Evolutionary conservation across 306 rosid genomes (phyloP).

Genomic region (Crotalaria pallida): DNA sequence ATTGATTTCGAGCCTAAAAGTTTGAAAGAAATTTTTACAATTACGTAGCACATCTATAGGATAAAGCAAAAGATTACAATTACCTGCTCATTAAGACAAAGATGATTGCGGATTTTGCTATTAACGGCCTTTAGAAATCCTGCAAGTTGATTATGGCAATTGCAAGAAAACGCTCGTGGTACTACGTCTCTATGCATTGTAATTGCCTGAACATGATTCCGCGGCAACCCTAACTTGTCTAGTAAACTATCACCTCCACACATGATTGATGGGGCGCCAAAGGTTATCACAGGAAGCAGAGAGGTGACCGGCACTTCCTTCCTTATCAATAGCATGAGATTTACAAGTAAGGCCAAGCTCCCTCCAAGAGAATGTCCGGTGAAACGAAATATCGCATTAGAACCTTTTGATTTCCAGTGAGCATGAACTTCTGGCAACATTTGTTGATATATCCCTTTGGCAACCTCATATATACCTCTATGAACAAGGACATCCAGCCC

Average conservation of each 20-base stretch:
- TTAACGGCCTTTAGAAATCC: slow-evolving; percentile 65
- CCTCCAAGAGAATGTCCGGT: slow-evolving; percentile 90
- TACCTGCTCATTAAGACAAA: slow-evolving; percentile 70
- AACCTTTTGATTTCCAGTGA: slow-evolving; percentile 47
- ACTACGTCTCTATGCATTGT: slow-evolving; percentile 76
- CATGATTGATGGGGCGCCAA: slow-evolving; percentile 72
- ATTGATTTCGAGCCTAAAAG: background rate
- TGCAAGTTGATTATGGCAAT: slow-evolving; percentile 58
- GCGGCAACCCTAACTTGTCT: slow-evolving; percentile 55
- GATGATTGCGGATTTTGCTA: slow-evolving; percentile 59
- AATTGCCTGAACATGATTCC: slow-evolving; percentile 56
- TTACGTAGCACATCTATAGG: background rate
- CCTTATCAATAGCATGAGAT: slow-evolving; percentile 69
- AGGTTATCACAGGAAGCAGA: slow-evolving; percentile 71
- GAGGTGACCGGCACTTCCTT: slow-evolving; percentile 49
- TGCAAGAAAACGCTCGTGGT: slow-evolving; percentile 75
- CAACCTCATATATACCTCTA: slow-evolving; percentile 85
- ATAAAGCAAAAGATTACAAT: slow-evolving; percentile 20
- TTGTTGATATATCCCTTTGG: slow-evolving; percentile 67
- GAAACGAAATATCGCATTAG: slow-evolving; percentile 52
- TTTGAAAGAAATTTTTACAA: background rate
- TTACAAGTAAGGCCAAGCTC: slow-evolving; percentile 64
- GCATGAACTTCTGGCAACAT: slow-evolving; percentile 60
- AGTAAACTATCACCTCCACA: slow-evolving; percentile 72
- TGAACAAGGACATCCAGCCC: slow-evolving; percentile 70